Evolutionary conservation across 2,329 filamentous ascomycete species (phyloP), one percentile per base, ranked within the genome.

Genomic region (Pseudogymnoascus sp.): DNA sequence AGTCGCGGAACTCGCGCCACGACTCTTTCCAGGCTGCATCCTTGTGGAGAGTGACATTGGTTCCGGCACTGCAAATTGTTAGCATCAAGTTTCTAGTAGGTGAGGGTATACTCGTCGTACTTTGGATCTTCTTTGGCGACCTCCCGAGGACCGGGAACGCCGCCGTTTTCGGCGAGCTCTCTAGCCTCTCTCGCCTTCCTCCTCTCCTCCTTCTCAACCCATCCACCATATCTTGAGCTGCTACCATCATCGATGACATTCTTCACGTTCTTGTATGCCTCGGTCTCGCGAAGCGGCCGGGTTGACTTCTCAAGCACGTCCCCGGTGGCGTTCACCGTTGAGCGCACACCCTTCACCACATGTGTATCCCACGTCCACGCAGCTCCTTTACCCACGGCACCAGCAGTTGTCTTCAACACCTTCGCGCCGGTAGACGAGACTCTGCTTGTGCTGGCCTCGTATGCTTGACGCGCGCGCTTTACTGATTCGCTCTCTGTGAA

Each of bases 21-120:
- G 92, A 91, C 76, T 97, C 93, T 78, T 96, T 97, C 91, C 93
- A 97, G 21, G 90, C 90, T 12, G 95, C 88, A 70, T 99, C 95
- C 78, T 99, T 99, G 82, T 99, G 95, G 0, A 99, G 75, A 0
- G 93, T 97, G 60, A 99, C 80, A 73, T 96, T 96, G 64, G 93
- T 96, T 65, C 95, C 95, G 65, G 95, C 95, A 64, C 95, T 97
- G 69, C 39, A 61, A 68, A 79, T 73, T 77, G 75, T 71, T 67
- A 73, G 70, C 62, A 47, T 72, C 64, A 70, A 65, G 18, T 40
- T 47, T 5, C 54, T 37, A 36, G 51, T 36, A 42, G 65, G 60
- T 18, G 6, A 26, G 18, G n/a, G 21, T 54, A 16, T 45, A 51
- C n/a, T n/a, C n/a, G 29, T 81, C 90, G 80, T 84, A 96, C 93